A percentile compares a stretch with the other conserved stretches of the same genome.
phyloP scores from a whole-genome alignment of 495 filamentous ascomycete species.

The Hypoxylon trugodes region DNA sequence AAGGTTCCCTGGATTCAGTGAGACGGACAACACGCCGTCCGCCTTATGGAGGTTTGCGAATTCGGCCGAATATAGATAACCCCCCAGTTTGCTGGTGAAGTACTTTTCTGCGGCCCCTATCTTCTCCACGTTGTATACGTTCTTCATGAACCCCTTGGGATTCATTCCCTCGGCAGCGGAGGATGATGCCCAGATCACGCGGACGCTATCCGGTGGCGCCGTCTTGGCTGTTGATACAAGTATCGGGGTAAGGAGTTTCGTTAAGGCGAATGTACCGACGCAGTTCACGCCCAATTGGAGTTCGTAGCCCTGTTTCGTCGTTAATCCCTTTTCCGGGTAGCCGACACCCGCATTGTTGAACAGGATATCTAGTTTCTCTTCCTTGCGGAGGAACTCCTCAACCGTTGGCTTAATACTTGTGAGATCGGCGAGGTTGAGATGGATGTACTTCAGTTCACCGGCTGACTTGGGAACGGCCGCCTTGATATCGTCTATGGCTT shows the following conservation, averaged over 20 bases:
- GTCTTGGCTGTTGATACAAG: conserved; percentile 40
- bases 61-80: conserved; percentile 46
- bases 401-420: conserved; percentile 37
- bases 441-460: conserved; percentile 37
- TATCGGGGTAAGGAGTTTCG: conserved; percentile 51
- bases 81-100: conserved; percentile 53
- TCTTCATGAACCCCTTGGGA: conserved; percentile 18
- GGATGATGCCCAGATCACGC: conserved; percentile 56
- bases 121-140: conserved; percentile 13
- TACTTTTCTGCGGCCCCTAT: conserved; percentile 36
- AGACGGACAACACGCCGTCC: conserved; percentile 45
- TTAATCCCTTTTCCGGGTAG: conserved; percentile 17
- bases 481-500: conserved; percentile 40
- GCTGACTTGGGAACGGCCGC: conserved; percentile 32
- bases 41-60: conserved; percentile 41
- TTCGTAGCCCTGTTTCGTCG: conserved; percentile 49
- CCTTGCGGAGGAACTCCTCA: conserved; percentile 32
- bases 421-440: conserved; percentile 45
- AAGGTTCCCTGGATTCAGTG: conserved; percentile 47
- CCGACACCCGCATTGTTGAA: conserved; percentile 52
- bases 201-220: conserved; percentile 43
- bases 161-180: conserved; percentile 41
- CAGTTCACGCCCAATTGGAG: conserved; percentile 51
- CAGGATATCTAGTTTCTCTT: conserved; percentile 40
- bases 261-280: conserved; percentile 50